Evolutionary conservation across 1,139 yeast species (phyloP), one percentile per base, ranked within the genome.

Genomic region (Blastobotrys capitulatus): DNA sequence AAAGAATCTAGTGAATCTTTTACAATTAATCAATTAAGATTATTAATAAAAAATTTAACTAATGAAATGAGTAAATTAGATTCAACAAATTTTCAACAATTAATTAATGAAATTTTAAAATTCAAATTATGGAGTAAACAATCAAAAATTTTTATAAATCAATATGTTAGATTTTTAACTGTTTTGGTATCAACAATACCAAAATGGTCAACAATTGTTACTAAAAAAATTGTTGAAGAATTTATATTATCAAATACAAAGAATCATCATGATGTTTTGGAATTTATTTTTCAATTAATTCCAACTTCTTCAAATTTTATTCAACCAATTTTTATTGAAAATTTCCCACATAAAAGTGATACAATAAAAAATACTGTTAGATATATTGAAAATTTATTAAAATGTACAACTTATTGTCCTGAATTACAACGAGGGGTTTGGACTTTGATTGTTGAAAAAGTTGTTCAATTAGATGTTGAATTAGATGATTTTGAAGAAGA

Each of bases 381-480:
- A 57, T 92, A 86, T 66, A 79, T 85, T 19, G 66, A 71, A 18
- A 89, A 90, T 62, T 64, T 87, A 46, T 69, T 90, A 48, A 63
- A 65, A 34, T 66, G 86, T 37, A 70, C 82, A 27, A 72, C 74
- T 10, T 90, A 90, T 64, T 86, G 92, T 57, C 80, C 82, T 5
- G 96, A 88, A 58, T 71, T 88, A 55, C 61, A 60, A 44, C 77
- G 78, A 57, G 79, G 80, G 49, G 75, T 86, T 7, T 90, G 97
- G 97, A 83, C 84, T 27, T 68, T 87, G 51, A 74, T 90, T 20
- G 72, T 88, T 41, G 96, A 90, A 65, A 79, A 82, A 56, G 77
- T 87, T 49, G 88, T 92, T 53, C 86, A 88, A 58, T 73, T 92
- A 42, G 98, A 92, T 67, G 96, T 90, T n/a, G 97, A 89, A 66